Evolutionary conservation across 805 yeast species (phyloP), one percentile per base, ranked within the genome.

Genomic region (Kluyveromyces lactis): DNA sequence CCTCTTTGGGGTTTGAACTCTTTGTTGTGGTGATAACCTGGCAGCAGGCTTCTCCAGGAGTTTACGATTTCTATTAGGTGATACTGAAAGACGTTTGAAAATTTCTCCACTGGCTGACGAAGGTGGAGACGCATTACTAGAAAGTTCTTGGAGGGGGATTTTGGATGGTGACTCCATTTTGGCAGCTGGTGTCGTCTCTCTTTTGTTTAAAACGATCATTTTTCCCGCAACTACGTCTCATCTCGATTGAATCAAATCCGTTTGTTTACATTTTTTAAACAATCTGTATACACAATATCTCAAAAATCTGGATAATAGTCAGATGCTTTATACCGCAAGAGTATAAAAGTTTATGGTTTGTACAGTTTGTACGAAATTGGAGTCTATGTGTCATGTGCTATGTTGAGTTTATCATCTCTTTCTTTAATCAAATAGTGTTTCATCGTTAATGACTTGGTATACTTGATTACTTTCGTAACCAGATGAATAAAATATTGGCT

Each of bases 381-480:
- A n/a, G n/a, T n/a, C n/a, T n/a, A n/a, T n/a, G n/a, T n/a, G n/a
- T n/a, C n/a, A n/a, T n/a, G n/a, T n/a, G n/a, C n/a, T n/a, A n/a
- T n/a, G n/a, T 21, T 9, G 9, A 21, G 9, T 9, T 6, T 21
- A 9, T 9, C 8, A 21, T 21, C 9, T 21, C 6, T 21, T 6
- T 21, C 4, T 15, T 30, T n/a, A 30, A 8, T 16, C 10, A 35
- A 58, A 58, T 17, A 57, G 36, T 3, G 58, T 52, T 28, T 56
- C 58, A 35, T 52, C 56, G 37, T 53, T 46, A 6, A 56, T 50
- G 10, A 55, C 26, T 39, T 56, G 56, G 40, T 57, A 55, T 1
- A 55, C 47, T 40, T 57, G 62, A 38, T 58, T 58, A 28, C 53
- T 56, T 26, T 42, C 42, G 33, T 57, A 58, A 13, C 45, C 46